phyloP scores from a whole-genome alignment of 2,329 filamentous ascomycete genomes.

The Orbilia ellipsospora region DNA sequence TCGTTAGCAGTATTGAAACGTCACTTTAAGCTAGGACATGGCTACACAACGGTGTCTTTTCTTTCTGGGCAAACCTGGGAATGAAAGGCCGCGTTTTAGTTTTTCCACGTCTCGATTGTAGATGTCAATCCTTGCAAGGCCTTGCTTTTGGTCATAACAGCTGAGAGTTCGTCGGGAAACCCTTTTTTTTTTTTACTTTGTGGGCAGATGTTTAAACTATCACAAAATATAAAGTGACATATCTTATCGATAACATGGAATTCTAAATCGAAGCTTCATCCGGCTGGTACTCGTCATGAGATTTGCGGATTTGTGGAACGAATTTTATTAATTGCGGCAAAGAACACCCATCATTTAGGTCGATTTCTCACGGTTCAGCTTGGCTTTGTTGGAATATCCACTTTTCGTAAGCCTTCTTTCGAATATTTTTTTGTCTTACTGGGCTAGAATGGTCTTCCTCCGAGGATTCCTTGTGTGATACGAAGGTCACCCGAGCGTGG shows the following conservation, averaged over 20 bases:
- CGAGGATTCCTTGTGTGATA: slow-evolving; percentile 41
- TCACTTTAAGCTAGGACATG: slow-evolving; percentile 35
- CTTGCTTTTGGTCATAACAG: not conserved
- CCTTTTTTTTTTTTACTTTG: not conserved
- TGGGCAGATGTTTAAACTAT: too few species aligned
- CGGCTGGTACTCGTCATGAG: slow-evolving; percentile 30
- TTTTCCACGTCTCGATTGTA: not conserved
- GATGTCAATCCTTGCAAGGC: not conserved
- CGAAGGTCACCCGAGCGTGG: slow-evolving; percentile 54
- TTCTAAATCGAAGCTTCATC: slow-evolving; percentile 12
- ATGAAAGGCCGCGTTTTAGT: not conserved
- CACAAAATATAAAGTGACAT: too few species aligned
- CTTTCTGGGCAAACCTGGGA: slow-evolving; percentile 5
- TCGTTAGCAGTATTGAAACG: slow-evolving; percentile 27
- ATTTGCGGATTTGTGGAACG: not conserved
- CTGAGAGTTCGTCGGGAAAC: too few species aligned
- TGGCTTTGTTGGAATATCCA: slow-evolving; percentile 35
- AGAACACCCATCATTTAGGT: not conserved
- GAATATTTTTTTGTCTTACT: not conserved
- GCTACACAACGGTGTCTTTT: slow-evolving; percentile 1
- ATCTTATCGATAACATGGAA: slow-evolving; percentile 49
- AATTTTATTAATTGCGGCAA: not conserved
- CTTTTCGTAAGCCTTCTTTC: slow-evolving; percentile 21
- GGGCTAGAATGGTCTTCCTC: slow-evolving; percentile 30
- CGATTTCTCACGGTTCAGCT: slow-evolving; percentile 21